Percentiles rank a stretch among this genome's conserved stretches.
phyloP scores from a whole-genome alignment of 352 stramenopile species.

The Globisporangium middletonii region DNA sequence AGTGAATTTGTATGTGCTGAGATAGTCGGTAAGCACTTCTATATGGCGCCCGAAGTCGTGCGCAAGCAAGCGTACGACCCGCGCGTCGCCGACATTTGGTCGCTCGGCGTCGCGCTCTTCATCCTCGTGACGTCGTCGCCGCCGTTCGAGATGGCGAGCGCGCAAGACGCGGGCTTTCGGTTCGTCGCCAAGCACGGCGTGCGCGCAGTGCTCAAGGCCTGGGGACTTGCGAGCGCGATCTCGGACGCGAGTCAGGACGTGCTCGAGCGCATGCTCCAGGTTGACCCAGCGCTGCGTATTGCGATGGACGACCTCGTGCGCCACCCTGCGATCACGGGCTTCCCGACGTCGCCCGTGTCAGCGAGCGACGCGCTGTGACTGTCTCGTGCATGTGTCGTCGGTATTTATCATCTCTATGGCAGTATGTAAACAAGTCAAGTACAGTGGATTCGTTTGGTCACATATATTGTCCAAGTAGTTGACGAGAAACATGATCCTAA shows the following conservation, averaged over 20 bases:
- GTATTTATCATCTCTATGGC: not conserved
- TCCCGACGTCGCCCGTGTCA: conserved; percentile 10
- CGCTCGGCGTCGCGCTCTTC: conserved; percentile 91
- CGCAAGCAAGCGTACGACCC: conserved; percentile 85
- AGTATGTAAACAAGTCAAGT: conserved; percentile 5
- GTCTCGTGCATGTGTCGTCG: conserved; percentile 8
- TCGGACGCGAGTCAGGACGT: conserved; percentile 58
- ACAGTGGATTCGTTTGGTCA: not conserved
- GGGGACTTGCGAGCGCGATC: conserved; percentile 38
- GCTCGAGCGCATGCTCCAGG: conserved; percentile 63
- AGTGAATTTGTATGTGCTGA: conserved; percentile 48
- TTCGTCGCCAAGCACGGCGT: conserved; percentile 78
- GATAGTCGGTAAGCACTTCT: conserved; percentile 92
- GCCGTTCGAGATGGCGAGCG: conserved; percentile 85
- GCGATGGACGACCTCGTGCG: conserved; percentile 52
- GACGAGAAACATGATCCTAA: too few species aligned
- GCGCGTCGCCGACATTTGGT: conserved; percentile 91
- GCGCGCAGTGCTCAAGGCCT: conserved; percentile 64
- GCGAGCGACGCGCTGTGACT: conserved; percentile 6
- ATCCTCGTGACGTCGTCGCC: conserved; percentile 92
- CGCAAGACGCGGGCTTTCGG: conserved; percentile 83
- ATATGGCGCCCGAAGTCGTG: conserved; percentile 96
- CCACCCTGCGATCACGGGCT: conserved; percentile 43
- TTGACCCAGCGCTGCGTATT: conserved; percentile 53
- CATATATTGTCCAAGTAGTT: too few species aligned